phyloP scores from a whole-genome alignment of 208 protist species.

The Balamuthia mandrillaris region DNA sequence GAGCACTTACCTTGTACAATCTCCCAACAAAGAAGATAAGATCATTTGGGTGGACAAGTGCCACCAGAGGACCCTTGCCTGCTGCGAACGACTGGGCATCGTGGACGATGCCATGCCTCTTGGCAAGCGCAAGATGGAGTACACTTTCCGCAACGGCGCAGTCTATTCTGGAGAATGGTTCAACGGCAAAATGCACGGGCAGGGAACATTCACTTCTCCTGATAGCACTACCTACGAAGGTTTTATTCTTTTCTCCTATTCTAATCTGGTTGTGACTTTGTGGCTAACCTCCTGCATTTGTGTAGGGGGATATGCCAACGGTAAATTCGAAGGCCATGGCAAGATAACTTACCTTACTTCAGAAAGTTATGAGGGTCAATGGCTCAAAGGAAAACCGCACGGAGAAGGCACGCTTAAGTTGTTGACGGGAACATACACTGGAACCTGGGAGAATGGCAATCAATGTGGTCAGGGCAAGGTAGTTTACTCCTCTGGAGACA shows the following conservation, averaged over 20 bases:
- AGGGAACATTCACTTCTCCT: background rate
- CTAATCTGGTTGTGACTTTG: background rate
- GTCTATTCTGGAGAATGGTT: background rate
- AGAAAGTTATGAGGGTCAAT: background rate
- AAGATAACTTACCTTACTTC: background rate
- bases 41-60: background rate
- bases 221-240: background rate
- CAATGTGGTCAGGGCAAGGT: background rate
- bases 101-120: background rate
- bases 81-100: background rate
- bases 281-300: background rate
- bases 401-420: background rate
- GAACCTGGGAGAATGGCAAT: background rate
- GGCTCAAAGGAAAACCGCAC: background rate
- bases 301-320: conserved; percentile 2
- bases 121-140: background rate
- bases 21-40: background rate
- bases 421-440: background rate
- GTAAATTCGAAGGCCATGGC: conserved; percentile 14
- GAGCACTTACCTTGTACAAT: background rate
- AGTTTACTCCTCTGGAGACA: background rate
- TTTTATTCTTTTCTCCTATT: background rate
- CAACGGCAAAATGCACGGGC: background rate
- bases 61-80: background rate
- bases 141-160: background rate